A percentile compares a stretch with the other conserved stretches of the same genome.
These are phyloP conservation scores for Fusarium compactum DNA, from an alignment of 2,329 filamentous ascomycete genomes.

Conservation along the genomic window DNA sequence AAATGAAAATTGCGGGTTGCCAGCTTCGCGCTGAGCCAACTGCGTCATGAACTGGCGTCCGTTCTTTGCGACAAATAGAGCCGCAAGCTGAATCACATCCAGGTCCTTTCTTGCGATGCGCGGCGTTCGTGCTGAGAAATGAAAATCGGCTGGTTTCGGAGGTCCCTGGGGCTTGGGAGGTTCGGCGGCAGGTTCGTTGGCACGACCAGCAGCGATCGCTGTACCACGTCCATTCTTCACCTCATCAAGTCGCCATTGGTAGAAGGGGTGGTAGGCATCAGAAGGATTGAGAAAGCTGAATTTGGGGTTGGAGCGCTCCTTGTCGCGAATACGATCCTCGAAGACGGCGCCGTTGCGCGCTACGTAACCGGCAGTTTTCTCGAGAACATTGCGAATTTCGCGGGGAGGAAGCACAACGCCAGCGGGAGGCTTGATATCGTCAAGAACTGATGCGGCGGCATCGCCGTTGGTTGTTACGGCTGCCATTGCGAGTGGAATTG, in stretches of 20 bases:
- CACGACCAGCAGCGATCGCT: conserved; percentile 79
- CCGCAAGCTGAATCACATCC: conserved; percentile 79
- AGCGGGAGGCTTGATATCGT: conserved; percentile 81
- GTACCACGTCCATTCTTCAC: conserved; percentile 87
- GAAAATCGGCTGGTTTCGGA: conserved; percentile 85
- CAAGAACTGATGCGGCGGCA: conserved; percentile 61
- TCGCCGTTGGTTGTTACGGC: conserved; percentile 63
- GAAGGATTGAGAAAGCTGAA: conserved; percentile 85
- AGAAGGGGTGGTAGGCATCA: conserved; percentile 90
- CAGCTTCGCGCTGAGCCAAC: conserved; percentile 86
- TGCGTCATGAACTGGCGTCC: conserved; percentile 92
- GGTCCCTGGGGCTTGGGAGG: conserved; percentile 81
- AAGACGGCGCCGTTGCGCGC: conserved; percentile 76
- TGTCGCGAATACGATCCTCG: conserved; percentile 86
- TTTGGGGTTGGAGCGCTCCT: conserved; percentile 86
- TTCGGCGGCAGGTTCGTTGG: conserved; percentile 68
- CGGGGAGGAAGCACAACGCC: conserved; percentile 91
- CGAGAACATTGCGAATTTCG: conserved; percentile 85
- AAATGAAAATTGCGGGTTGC: conserved; percentile 97
- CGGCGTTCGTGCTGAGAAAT: conserved; percentile 96
- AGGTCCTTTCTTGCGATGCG: conserved; percentile 96
- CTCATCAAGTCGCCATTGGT: conserved; percentile 89
- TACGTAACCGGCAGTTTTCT: conserved; percentile 95
- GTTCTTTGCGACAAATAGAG: conserved; percentile 92
- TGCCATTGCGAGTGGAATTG: conserved; percentile 43